A percentile compares a stretch with the other conserved stretches of the same genome.
Evolutionary conservation across 1,284 basidiomycete genomes (phyloP).

Genomic region (Termitomyces sp.): DNA sequence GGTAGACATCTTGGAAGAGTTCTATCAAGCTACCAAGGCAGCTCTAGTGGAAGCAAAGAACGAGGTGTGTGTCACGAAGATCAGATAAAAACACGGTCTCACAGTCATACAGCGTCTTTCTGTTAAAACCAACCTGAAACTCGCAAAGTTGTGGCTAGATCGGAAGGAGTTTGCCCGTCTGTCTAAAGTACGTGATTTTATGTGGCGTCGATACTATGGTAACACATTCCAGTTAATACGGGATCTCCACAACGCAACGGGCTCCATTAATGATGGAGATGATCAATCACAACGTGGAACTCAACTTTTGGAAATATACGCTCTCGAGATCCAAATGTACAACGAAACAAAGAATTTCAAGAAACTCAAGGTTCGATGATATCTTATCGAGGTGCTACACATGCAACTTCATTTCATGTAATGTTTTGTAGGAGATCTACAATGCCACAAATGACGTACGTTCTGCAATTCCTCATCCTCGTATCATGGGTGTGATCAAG

Average conservation of each 20-base stretch:
- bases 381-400: conserved; percentile 1
- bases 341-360: conserved; percentile 93
- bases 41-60: conserved; percentile 93
- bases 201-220: conserved; percentile 1
- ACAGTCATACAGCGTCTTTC: conserved; percentile 69
- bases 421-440: conserved; percentile 79
- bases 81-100: neutral
- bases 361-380: conserved; percentile 74
- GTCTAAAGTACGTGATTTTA: conserved; percentile 54
- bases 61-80: conserved; percentile 55
- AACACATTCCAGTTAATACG: conserved; percentile 52
- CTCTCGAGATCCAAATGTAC: conserved; percentile 99
- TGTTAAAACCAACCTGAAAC: conserved; percentile 93
- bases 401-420: neutral
- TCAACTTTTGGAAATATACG: conserved; percentile 95
- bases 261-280: conserved; percentile 59
- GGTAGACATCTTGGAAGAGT: conserved; percentile 86
- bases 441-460: conserved; percentile 90
- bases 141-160: conserved; percentile 97
- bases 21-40: conserved; percentile 91
- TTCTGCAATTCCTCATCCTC: conserved; percentile 96
- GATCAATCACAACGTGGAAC: conserved; percentile 89
- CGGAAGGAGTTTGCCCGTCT: conserved; percentile 87
- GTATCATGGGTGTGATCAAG: conserved; percentile 98
- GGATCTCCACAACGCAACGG: conserved; percentile 67